A percentile compares a stretch with the other conserved stretches of the same genome.
phyloP scores from a whole-genome alignment of 306 rosid species.

The Pyrus betulifolia region DNA sequence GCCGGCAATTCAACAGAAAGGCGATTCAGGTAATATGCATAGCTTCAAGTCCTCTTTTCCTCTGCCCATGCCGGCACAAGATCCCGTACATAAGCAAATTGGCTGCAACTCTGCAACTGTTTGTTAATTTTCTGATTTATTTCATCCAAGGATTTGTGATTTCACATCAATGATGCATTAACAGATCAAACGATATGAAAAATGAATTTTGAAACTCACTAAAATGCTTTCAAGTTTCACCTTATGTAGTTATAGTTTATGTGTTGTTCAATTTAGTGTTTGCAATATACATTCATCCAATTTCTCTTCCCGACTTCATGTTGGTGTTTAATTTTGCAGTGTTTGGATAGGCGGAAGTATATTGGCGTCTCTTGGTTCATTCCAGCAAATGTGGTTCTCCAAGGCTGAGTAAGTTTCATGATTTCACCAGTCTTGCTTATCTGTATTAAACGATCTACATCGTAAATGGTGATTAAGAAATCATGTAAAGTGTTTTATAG shows the following conservation, averaged over 20 bases:
- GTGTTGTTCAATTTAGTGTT: not conserved
- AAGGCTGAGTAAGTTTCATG: slow-evolving; percentile 70
- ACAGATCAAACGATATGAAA: not conserved
- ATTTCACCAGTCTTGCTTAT: not conserved
- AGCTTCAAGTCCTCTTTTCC: not conserved
- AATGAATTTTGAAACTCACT: not conserved
- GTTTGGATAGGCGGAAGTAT: slow-evolving; percentile 99
- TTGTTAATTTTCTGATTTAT: not conserved
- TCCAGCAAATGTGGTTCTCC: slow-evolving; percentile 88
- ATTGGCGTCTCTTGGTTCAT: slow-evolving; percentile 99
- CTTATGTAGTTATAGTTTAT: not conserved
- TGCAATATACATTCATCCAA: not conserved
- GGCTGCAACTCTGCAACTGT: not conserved
- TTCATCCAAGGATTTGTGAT: not conserved
- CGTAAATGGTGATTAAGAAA: not conserved
- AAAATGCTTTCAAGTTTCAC: not conserved
- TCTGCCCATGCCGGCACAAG: not conserved
- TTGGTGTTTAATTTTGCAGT: slow-evolving; percentile 34
- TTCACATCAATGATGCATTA: not conserved
- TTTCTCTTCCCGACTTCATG: slow-evolving; percentile 12
- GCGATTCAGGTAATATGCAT: slow-evolving; percentile 66
- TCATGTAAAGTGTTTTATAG: not conserved
- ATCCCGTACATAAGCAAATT: not conserved
- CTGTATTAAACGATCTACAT: not conserved
- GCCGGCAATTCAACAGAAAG: slow-evolving; percentile 97